phyloP scores from a whole-genome alignment of 768 basidiomycete genomes.

The Tylopilus rubrobrunneus region DNA sequence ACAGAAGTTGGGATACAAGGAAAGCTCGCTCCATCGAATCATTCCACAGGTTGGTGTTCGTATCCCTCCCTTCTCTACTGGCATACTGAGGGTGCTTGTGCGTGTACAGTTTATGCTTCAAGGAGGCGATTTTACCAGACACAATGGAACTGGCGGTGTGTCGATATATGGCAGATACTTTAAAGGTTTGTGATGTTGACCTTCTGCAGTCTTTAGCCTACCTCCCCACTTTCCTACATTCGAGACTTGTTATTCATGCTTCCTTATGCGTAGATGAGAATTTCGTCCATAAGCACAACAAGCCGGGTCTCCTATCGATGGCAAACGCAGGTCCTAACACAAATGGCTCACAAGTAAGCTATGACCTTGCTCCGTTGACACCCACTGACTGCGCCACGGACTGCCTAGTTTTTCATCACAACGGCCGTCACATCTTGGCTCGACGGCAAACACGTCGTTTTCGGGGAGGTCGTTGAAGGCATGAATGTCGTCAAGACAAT shows the following conservation, averaged over 20 bases:
- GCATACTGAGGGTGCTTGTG: background rate
- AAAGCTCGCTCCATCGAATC: conserved; percentile 67
- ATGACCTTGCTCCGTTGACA: background rate
- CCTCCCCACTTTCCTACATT: background rate
- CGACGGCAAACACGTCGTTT: conserved; percentile 42
- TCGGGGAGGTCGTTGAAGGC: conserved; percentile 45
- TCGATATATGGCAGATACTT: conserved; percentile 86
- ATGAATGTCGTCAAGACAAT: conserved; percentile 40
- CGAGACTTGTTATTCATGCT: background rate
- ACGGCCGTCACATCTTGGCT: conserved; percentile 66
- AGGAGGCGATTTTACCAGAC: conserved; percentile 79
- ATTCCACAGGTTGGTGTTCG: conserved; percentile 52
- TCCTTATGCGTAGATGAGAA: conserved; percentile 52
- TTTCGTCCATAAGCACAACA: conserved; percentile 60
- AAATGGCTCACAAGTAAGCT: conserved; percentile 69
- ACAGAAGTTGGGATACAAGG: conserved; percentile 69
- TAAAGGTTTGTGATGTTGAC: conserved; percentile 42
- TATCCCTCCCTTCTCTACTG: background rate
- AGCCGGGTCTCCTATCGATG: conserved; percentile 72
- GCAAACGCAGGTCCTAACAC: conserved; percentile 84
- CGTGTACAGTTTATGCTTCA: conserved; percentile 72
- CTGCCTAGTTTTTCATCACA: conserved; percentile 67
- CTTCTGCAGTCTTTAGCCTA: background rate
- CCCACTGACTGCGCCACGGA: background rate
- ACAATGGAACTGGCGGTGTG: conserved; percentile 77